Evolutionary conservation across 345 rosid species (phyloP).

Genomic region (Gossypium thurberi): DNA sequence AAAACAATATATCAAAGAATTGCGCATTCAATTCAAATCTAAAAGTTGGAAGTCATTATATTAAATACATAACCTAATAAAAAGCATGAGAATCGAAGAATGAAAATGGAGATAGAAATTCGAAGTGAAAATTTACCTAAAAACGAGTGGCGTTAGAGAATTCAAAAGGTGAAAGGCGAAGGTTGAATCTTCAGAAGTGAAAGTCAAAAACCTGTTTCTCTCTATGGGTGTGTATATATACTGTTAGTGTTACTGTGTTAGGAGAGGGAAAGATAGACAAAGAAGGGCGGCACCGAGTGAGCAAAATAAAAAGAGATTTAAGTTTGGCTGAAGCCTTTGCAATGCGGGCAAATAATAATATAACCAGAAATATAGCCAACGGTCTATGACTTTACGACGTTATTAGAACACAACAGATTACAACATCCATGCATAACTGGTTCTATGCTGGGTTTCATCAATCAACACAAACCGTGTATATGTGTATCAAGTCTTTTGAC

Average conservation of each 20-base stretch:
- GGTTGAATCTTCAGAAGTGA: background rate
- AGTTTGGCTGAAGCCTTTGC: background rate
- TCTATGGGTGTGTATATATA: background rate
- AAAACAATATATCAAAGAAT: background rate
- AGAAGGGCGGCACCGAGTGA: background rate
- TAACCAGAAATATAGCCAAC: background rate
- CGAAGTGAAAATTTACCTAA: background rate
- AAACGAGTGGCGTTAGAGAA: background rate
- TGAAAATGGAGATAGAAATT: background rate
- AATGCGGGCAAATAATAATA: background rate
- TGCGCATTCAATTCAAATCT: background rate
- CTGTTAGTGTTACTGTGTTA: background rate
- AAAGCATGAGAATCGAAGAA: background rate
- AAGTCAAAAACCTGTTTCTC: background rate
- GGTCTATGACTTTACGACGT: background rate
- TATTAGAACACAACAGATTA: too few species aligned
- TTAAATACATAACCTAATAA: background rate
- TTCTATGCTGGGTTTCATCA: background rate
- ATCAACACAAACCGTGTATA: background rate
- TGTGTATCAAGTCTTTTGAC: constrained; percentile 1
- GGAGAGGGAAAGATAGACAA: background rate
- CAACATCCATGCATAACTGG: background rate
- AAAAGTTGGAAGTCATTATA: background rate
- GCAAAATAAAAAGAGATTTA: background rate
- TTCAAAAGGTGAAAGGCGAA: background rate